Evolutionary conservation across 768 basidiomycete genomes (phyloP).

Genomic region (Rhizopogon sp.): DNA sequence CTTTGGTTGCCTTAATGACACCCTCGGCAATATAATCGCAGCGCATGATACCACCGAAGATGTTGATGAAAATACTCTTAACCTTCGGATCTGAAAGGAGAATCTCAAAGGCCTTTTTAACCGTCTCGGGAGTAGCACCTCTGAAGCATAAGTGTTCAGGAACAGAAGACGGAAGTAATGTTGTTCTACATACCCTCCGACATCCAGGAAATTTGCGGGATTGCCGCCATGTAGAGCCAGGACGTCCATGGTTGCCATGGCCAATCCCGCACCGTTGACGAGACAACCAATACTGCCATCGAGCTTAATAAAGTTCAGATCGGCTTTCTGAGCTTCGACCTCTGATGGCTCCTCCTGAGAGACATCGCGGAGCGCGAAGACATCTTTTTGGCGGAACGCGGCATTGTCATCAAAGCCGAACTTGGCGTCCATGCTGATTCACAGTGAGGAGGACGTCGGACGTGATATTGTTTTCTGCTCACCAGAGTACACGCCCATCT

Average conservation of each 20-base stretch:
- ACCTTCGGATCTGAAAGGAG: conserved; percentile 86
- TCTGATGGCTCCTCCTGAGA: conserved; percentile 97
- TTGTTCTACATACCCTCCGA: conserved; percentile 68
- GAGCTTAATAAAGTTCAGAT: conserved; percentile 98
- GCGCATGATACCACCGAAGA: conserved; percentile 98
- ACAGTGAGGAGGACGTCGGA: not conserved
- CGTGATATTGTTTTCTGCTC: conserved; percentile 16
- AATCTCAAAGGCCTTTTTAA: conserved; percentile 99
- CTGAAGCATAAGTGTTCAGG: conserved; percentile 32
- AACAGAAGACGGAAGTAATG: not conserved
- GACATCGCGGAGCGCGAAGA: conserved; percentile 86
- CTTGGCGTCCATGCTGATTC: conserved; percentile 94
- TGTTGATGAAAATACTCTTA: conserved; percentile 98
- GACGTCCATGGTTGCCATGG: conserved; percentile 99
- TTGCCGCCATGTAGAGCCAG: conserved; percentile 92
- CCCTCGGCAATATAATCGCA: conserved; percentile 98
- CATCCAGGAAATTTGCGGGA: conserved; percentile 98
- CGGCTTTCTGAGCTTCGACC: conserved; percentile 94
- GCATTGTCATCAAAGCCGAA: conserved; percentile 99
- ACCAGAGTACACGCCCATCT: conserved; percentile 94
- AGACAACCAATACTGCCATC: conserved; percentile 96
- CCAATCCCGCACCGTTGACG: conserved; percentile 97
- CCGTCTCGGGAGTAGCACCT: conserved; percentile 98
- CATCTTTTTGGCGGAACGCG: conserved; percentile 91
- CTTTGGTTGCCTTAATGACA: conserved; percentile 96